Evolutionary conservation across 176 grass and related monocot genomes (phyloP), one percentile per base, ranked within the genome.

Genomic region (Oropetium thomaeum): DNA sequence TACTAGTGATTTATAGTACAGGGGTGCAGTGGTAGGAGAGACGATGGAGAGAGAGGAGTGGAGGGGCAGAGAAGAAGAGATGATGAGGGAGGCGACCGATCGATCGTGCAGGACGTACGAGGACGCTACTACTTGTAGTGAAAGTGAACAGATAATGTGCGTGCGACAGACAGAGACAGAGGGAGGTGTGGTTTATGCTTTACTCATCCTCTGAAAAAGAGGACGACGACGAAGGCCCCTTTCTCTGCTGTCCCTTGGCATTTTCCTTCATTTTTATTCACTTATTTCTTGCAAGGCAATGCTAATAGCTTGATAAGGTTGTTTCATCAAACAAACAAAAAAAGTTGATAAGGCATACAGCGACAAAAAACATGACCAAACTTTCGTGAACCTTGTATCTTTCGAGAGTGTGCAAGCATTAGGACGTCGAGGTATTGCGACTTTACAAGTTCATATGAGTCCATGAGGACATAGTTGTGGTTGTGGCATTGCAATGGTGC

Each of bases 51-150:
- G 6, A 20, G 75, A 4, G 32, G 70, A 57, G 16, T 43, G 32
- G 76, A 41, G 53, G 67, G 1, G 1, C 10, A 28, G 27, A 22
- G 55, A 5, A 3, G 14, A 22, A 16, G 45, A 35, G 28, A 30
- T 52, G 22, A 78, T 4, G 35, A 30, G 38, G 27, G 66, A 45
- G 14, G 66, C 41, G 45, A 43, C 47, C 16, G 28, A 55, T 17
- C 23, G 4, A n/a, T n/a, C n/a, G 23, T 17, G 13, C 13, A 39
- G 12, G 74, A 47, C 5, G 53, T n/a, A 14, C 35, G 73, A 30
- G 58, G 69, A 78, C n/a, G n/a, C n/a, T n/a, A n/a, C n/a, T n/a
- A n/a, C 86, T 89, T 96, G 80, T 65, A 96, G 89, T 96, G 79
- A 54, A 96, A 92, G 86, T 71, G 83, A n/a, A n/a, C n/a, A n/a